phyloP scores from a whole-genome alignment of 768 basidiomycete species.

The Mycena rosella region DNA sequence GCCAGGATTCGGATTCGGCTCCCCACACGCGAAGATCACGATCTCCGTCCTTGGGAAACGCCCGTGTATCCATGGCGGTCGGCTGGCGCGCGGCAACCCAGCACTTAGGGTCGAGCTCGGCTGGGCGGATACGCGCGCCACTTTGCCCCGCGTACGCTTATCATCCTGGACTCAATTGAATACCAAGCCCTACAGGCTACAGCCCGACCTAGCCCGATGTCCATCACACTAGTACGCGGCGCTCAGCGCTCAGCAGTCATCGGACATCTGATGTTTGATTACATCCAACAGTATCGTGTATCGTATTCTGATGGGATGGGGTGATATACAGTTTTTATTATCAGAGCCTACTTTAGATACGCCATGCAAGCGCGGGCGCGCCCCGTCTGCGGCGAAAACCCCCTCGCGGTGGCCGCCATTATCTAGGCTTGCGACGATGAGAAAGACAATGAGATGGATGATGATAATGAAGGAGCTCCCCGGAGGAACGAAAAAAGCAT shows the following conservation, averaged over 20 bases:
- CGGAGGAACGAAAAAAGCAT: constrained; percentile 9
- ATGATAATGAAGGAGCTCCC: too few relatives aligned
- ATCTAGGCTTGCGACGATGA: constrained; percentile 18
- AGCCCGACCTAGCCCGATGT: too few relatives aligned
- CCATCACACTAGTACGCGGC: too few relatives aligned
- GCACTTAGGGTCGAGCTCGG: too few relatives aligned
- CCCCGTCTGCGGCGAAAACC: too few relatives aligned
- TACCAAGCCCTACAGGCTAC: neutral
- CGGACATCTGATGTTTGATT: neutral
- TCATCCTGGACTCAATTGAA: neutral
- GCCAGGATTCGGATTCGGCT: neutral
- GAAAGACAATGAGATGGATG: neutral
- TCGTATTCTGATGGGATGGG: neutral
- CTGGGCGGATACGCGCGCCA: too few relatives aligned
- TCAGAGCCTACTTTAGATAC: neutral
- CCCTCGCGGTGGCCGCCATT: neutral
- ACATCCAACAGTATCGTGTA: neutral
- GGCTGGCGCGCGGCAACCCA: neutral
- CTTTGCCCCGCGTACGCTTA: neutral
- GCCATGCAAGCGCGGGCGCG: neutral
- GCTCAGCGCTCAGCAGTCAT: neutral
- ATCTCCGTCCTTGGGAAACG: neutral
- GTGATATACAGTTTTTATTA: neutral
- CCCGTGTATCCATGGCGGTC: neutral
- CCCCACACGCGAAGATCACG: neutral